These are phyloP conservation scores for Phanerochaete sordida DNA, from an alignment of 768 basidiomycete species.

Conservation along the genomic window DNA sequence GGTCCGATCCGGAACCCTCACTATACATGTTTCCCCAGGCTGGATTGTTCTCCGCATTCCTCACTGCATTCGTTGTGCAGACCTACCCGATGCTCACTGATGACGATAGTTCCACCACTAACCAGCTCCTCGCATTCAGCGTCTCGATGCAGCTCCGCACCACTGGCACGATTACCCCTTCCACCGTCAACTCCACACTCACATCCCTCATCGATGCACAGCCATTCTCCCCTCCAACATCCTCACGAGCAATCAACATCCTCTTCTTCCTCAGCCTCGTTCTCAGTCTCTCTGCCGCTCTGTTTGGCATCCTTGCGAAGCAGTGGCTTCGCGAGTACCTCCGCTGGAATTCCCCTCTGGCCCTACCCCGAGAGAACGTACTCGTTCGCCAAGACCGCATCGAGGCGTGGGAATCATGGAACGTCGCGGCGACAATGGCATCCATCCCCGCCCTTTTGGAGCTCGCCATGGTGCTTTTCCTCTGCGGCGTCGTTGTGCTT, in stretches of 20 bases:
- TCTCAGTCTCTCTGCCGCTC: not conserved
- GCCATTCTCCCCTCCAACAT: not conserved
- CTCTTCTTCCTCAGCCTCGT: constrained; percentile 6
- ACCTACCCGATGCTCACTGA: constrained; percentile 16
- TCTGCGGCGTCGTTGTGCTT: not conserved
- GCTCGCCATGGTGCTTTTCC: constrained; percentile 2
- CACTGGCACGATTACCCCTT: not conserved
- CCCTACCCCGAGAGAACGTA: not conserved
- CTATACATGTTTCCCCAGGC: constrained; percentile 9
- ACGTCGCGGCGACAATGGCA: not conserved
- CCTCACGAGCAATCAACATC: not conserved
- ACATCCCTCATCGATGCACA: not conserved
- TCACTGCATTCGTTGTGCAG: constrained; percentile 21
- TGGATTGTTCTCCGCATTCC: constrained; percentile 24
- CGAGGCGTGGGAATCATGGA: not conserved
- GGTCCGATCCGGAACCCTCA: not conserved
- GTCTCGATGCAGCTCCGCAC: constrained; percentile 10
- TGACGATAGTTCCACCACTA: not conserved
- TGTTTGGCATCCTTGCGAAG: constrained; percentile 5
- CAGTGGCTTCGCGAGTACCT: constrained; percentile 8
- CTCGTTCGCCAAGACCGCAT: not conserved
- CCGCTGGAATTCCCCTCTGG: not conserved
- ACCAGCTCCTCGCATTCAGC: constrained; percentile 3
- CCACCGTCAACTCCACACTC: not conserved
- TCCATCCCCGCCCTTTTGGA: constrained; percentile 4